Base-by-base conservation (phyloP, 495 filamentous ascomycete species). In the Trypethelium eluteriae region DNA sequence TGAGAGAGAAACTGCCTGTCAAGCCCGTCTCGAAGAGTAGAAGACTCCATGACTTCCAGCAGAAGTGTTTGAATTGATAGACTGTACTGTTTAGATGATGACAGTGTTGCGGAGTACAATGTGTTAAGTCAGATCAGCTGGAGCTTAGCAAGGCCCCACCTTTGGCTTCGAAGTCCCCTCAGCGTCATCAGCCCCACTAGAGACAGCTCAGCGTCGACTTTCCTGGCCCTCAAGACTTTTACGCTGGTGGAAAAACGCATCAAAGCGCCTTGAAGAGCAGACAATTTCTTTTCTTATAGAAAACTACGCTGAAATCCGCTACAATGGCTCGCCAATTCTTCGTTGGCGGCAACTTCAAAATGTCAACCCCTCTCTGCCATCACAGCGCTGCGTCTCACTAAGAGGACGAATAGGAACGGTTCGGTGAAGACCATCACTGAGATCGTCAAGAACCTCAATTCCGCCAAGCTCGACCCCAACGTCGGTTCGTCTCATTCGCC, bases 331-430 rank as follows among this genome's bases (percentile, higher is more conserved):
- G 94, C 83, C 89, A 92, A 87, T 98, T 97, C 85, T 97, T 98
- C 81, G 91, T 98, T 76, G 94, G 94, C 77, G 94, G 94, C 76
- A 98, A 98, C 86, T 98, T 98, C 84, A 98, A 98, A 83, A 96
- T 96, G 92, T 93, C 77, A 64, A 57, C 56, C 67, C 62, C 35
- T 53, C 69, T 63, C 69, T 62, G 70, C 69, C 72, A 66, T 62
- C 68, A 70, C 56, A 69, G 7, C 39, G 67, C 71, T 69, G 67
- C 74, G 72, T 62, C 64, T 65, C 64, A 47, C 66, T 39, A 66
- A 62, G 59, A 71, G 14, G 18, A 35, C 5, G 14, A 10, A 14
- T 36, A 96, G 92, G 92, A 98, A 98, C 83, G 93, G 94, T 79
- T 89, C 89, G 70, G 84, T 89, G 75, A 83, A 89, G 76, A 85